Evolutionary conservation across 371 early-diverging fungal species (phyloP).

Genomic region (Ordospora colligata): DNA sequence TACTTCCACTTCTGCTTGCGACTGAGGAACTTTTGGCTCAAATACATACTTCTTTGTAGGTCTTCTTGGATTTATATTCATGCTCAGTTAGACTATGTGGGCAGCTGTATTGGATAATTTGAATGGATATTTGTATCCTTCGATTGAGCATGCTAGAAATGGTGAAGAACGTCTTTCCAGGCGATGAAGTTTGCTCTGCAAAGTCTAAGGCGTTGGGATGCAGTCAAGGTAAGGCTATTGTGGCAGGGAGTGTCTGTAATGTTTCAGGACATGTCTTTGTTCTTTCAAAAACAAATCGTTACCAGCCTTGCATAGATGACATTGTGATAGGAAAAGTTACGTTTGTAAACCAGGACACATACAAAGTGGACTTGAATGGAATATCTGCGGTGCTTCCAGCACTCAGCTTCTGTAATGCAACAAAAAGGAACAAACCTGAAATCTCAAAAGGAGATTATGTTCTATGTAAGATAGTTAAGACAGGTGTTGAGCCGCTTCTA

Average conservation of each 20-base stretch:
- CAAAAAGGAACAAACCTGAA: conserved; percentile 59
- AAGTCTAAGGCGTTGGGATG: conserved; percentile 21
- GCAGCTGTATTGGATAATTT: neutral
- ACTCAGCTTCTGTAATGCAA: conserved; percentile 56
- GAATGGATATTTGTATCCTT: neutral
- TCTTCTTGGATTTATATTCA: conserved; percentile 27
- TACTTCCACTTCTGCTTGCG: conserved; percentile 10
- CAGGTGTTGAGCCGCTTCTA: conserved; percentile 41
- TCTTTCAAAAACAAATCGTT: conserved; percentile 37
- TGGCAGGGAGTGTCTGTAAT: conserved; percentile 26
- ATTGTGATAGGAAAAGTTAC: conserved; percentile 55
- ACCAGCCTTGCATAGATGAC: conserved; percentile 50
- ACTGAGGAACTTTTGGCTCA: conserved; percentile 28
- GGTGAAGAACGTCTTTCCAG: conserved; percentile 32
- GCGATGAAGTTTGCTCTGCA: conserved; percentile 27
- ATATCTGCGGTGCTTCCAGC: conserved; percentile 45
- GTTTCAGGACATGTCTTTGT: conserved; percentile 15
- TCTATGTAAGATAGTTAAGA: conserved; percentile 36
- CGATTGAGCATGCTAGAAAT: neutral
- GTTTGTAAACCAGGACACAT: conserved; percentile 41
- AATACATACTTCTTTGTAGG: conserved; percentile 17
- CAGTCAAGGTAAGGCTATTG: neutral
- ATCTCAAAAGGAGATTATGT: conserved; percentile 47
- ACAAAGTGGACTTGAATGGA: conserved; percentile 45
- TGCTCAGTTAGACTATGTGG: neutral